A percentile compares a stretch with the other conserved stretches of the same genome.
phyloP scores from a whole-genome alignment of 179 eudicot genomes.

The Gypsophila paniculata region DNA sequence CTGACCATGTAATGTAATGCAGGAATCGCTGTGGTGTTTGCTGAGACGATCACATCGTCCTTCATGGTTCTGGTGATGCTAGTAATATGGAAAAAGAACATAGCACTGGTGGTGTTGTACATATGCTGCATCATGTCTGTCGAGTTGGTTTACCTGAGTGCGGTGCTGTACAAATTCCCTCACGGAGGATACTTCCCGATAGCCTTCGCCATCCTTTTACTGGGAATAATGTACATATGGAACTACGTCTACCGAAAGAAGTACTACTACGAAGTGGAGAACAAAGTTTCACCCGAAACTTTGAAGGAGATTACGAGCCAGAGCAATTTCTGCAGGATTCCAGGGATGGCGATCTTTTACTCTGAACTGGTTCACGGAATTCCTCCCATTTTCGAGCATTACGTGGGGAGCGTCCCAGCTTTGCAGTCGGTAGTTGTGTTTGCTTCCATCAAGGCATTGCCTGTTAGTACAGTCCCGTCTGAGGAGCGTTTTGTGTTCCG shows the following conservation, averaged over 20 bases:
- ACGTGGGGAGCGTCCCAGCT: constrained; percentile 50
- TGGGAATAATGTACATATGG: constrained; percentile 58
- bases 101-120: constrained; percentile 35
- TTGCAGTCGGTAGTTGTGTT: constrained; percentile 61
- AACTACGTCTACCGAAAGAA: constrained; percentile 59
- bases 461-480: constrained; percentile 49
- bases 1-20: constrained; percentile 4
- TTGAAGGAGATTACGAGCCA: constrained; percentile 35
- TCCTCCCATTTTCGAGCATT: constrained; percentile 76
- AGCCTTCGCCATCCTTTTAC: constrained; percentile 45
- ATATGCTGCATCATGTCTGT: constrained; percentile 41
- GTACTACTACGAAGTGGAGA: constrained; percentile 59
- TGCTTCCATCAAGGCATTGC: constrained; percentile 57
- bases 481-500: constrained; percentile 66
- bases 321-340: constrained; percentile 32
- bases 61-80: constrained; percentile 59
- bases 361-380: constrained; percentile 78
- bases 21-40: constrained; percentile 84
- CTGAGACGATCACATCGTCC: constrained; percentile 62
- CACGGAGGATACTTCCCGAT: constrained; percentile 69
- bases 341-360: constrained; percentile 66
- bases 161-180: constrained; percentile 66
- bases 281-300: constrained; percentile 48
- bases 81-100: constrained; percentile 62
- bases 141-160: constrained; percentile 46